Conservation (phyloP, 257 asterid species). For the Rhazya stricta region DNA sequence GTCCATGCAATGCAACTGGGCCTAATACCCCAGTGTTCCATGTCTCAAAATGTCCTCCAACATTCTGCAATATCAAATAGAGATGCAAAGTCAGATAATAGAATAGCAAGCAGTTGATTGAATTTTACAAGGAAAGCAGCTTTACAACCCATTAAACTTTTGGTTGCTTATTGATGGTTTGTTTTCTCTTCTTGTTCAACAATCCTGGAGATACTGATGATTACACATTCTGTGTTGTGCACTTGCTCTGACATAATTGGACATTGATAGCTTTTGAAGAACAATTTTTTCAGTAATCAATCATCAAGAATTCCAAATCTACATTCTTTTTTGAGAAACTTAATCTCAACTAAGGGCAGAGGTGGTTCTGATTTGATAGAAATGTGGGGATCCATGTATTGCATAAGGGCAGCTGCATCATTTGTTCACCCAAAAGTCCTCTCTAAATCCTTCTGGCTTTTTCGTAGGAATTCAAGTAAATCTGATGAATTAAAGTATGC, state of each 20-base stretch:
- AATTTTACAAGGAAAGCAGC: neutral
- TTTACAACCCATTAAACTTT: too few relatives aligned
- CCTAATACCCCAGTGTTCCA: conserved; percentile 77
- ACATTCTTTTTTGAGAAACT: neutral
- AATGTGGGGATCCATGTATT: too few relatives aligned
- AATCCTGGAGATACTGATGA: neutral
- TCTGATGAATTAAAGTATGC: neutral
- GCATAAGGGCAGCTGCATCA: too few relatives aligned
- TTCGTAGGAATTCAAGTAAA: too few relatives aligned
- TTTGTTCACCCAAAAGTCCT: too few relatives aligned
- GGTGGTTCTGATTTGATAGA: neutral
- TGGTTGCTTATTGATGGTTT: too few relatives aligned
- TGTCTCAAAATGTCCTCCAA: conserved; percentile 69
- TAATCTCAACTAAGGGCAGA: neutral
- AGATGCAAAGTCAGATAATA: neutral
- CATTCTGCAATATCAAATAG: conserved; percentile 43
- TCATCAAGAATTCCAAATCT: neutral
- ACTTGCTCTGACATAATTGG: neutral
- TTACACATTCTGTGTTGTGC: neutral
- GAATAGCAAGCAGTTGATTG: neutral
- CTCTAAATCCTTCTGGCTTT: too few relatives aligned
- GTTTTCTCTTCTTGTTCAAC: neutral
- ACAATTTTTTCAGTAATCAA: neutral
- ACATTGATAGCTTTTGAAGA: neutral
- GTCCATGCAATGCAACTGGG: conserved; percentile 75